Evolutionary conservation across 768 basidiomycete species (phyloP), one percentile per base, ranked within the genome.

Genomic region (Panus rudis): DNA sequence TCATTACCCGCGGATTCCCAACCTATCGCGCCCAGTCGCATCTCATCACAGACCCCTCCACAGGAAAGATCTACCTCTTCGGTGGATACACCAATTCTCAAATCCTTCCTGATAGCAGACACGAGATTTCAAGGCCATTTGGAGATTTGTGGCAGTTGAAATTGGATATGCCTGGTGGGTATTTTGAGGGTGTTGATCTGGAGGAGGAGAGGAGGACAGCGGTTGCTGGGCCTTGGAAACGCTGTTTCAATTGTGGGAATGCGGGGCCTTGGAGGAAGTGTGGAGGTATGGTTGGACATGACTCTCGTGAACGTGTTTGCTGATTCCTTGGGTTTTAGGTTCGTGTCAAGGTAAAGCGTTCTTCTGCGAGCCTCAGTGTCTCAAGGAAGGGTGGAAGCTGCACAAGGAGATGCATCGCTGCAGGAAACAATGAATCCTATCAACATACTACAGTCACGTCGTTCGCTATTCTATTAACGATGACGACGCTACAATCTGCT

Each of bases 81-180:
- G 64, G 67, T 17, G 68, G 68, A 2, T 70, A 68, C 54, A 64
- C 64, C 26, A 70, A 67, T 52, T 58, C 56, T n/a, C 56, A 65
- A 33, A 67, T 54, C 47, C 63, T 69, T 8, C 63, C 61, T 2
- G 53, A 54, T 7, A 53, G 60, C 1, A 58, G 58, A 26, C 51
- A 55, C 24, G 47, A 40, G 12, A 28, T 60, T 22, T 54, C 65
- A n/a, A 52, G 59, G 5, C 55, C 52, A 3, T 68, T 66, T 43
- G 57, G 60, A 3, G 68, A 69, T 48, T 28, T 71, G 14, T 70
- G 67, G 66, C 61, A 67, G 47, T 50, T 71, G 17, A 46, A 56
- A 32, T 37, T 69, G 23, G 66, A 70, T 43, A 46, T 63, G 14
- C 57, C 61, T 8, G 64, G 68, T 10, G 64, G 64, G 3, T 49